Evolutionary conservation across 139 green algal species (phyloP), one percentile per base, ranked within the genome.

Genomic region (Astrephomene gubernaculifera): DNA sequence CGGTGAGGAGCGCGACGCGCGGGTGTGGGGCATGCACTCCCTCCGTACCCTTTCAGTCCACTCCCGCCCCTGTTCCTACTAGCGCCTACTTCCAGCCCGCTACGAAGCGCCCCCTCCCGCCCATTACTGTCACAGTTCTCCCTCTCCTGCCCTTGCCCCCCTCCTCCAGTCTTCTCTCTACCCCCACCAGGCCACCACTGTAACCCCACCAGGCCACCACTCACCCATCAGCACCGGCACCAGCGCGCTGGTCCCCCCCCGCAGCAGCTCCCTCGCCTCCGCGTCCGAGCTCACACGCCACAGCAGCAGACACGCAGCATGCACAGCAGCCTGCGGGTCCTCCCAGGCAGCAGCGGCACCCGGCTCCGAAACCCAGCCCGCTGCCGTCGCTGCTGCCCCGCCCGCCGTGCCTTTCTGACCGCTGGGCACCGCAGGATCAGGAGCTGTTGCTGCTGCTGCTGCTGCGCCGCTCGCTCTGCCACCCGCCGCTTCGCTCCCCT

Each of bases 221-320:
- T 65, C n/a, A 84, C 78, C 78, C 63, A 84, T 64, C 3, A 84
- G 78, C 27, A 84, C 78, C 43, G 64, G 78, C 78, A 84, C 43
- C 78, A 74, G 61, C 31, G 41, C 78, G 43, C 78, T 84, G n/a
- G 78, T 84, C 6, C 63, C 43, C 22, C 9, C 43, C 61, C 74
- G 33, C 41, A 84, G n/a, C 78, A 75, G 63, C 63, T 74, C 78
- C 43, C 78, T 61, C n/a, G 57, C 43, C 78, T 74, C 78, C 2
- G 1, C 9, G 4, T 67, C 78, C 7, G 57, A 29, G 61, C 78
- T 74, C 8, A 84, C n/a, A 6, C 78, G 78, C 78, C 78, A 84
- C 78, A 84, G 63, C 60, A 84, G 64, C 22, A 6, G 45, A n/a
- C 78, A 84, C 17, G 78, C 78, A 3, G 63, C 78, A 8, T 41